A percentile compares a stretch with the other conserved stretches of the same genome.
These are phyloP conservation scores for Claviceps humidiphila DNA, from an alignment of 2,329 filamentous ascomycete genomes.

Conservation along the genomic window DNA sequence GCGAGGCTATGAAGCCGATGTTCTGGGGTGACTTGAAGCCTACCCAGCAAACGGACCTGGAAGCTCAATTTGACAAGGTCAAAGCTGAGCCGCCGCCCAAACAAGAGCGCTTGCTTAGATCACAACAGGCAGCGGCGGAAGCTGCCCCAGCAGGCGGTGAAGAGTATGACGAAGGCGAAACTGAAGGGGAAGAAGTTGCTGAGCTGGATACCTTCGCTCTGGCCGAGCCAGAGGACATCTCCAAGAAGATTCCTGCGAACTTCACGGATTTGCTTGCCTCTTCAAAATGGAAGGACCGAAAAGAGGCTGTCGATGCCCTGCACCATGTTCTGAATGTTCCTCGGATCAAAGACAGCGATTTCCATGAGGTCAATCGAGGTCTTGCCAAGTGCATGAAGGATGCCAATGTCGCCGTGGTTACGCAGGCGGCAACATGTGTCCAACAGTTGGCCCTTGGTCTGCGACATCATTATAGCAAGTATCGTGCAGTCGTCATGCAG, in stretches of 20 bases:
- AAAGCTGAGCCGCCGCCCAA: slow-evolving; percentile 80
- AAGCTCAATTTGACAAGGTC: slow-evolving; percentile 85
- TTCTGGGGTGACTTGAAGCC: slow-evolving; percentile 95
- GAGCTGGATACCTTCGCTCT: slow-evolving; percentile 74
- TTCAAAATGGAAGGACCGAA: slow-evolving; percentile 96
- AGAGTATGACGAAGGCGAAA: slow-evolving; percentile 43
- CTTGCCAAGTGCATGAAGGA: slow-evolving; percentile 98
- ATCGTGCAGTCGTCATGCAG: slow-evolving; percentile 66
- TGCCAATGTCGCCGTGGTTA: slow-evolving; percentile 90
- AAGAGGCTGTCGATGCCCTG: slow-evolving; percentile 80
- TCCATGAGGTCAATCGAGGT: slow-evolving; percentile 67
- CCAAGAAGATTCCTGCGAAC: slow-evolving; percentile 66
- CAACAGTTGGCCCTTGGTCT: slow-evolving; percentile 80
- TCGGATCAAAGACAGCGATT: slow-evolving; percentile 81
- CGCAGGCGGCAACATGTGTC: slow-evolving; percentile 83
- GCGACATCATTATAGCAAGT: slow-evolving; percentile 63
- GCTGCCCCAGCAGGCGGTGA: slow-evolving; percentile 50
- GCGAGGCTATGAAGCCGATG: slow-evolving; percentile 95
- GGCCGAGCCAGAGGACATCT: slow-evolving; percentile 75
- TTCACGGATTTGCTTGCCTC: slow-evolving; percentile 76
- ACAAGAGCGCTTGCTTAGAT: slow-evolving; percentile 76
- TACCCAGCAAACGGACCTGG: slow-evolving; percentile 86
- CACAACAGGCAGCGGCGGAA: slow-evolving; percentile 75
- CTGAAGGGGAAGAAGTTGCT: slow-evolving; percentile 32
- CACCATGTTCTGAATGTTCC: slow-evolving; percentile 68